These are phyloP conservation scores for Pythium monospermum DNA, from an alignment of 352 stramenopile genomes.

Conservation along the genomic window DNA sequence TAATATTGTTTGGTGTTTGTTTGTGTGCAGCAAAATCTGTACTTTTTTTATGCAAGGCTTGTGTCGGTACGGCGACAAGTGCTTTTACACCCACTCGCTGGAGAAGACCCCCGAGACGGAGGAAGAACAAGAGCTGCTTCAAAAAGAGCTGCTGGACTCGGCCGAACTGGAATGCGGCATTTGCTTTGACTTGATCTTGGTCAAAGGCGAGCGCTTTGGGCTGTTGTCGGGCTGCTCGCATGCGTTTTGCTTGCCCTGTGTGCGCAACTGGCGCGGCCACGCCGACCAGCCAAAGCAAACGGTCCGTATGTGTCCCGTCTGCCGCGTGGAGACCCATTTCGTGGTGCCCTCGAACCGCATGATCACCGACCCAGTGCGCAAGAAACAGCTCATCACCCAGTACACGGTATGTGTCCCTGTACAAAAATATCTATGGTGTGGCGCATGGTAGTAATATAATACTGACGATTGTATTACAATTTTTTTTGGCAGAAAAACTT, in stretches of 20 bases:
- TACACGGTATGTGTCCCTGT: constrained; percentile 40
- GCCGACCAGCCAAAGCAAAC: constrained; percentile 70
- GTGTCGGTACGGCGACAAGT: constrained; percentile 76
- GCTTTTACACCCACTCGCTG: constrained; percentile 76
- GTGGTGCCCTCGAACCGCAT: constrained; percentile 83
- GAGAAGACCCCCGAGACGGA: constrained; percentile 33
- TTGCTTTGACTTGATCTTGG: constrained; percentile 77
- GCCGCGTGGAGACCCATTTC: constrained; percentile 74
- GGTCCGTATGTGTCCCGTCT: constrained; percentile 73
- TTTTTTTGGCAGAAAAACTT: constrained; percentile 48
- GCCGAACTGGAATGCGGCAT: constrained; percentile 79
- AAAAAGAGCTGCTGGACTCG: constrained; percentile 61
- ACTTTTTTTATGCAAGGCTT: constrained; percentile 78
- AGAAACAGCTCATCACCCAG: constrained; percentile 57
- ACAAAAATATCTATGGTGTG: constrained; percentile 5
- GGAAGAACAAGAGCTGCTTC: constrained; percentile 45
- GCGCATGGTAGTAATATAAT: constrained; percentile 17
- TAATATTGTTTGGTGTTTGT: constrained; percentile 4
- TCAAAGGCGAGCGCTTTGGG: constrained; percentile 75
- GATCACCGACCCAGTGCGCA: constrained; percentile 57
- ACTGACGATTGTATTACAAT: too few species aligned
- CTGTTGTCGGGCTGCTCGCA: constrained; percentile 77
- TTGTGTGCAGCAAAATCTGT: constrained; percentile 54
- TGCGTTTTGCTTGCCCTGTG: constrained; percentile 77
- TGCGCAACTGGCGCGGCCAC: constrained; percentile 72